Evolutionary conservation across 2,329 filamentous ascomycete species (phyloP).

Genomic region (Colletotrichum musae): DNA sequence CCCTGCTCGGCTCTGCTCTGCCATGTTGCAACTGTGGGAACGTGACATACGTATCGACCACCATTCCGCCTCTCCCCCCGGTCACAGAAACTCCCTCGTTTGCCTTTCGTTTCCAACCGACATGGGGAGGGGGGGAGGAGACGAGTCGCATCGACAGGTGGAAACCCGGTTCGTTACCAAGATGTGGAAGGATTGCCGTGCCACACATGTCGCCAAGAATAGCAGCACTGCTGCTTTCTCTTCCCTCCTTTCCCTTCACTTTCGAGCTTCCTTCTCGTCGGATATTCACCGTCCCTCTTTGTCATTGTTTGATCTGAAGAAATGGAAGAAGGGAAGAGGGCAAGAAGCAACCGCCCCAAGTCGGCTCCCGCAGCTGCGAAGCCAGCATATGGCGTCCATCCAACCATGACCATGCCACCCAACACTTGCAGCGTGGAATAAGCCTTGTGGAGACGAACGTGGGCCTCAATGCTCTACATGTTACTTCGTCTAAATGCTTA

Average conservation of each 20-base stretch:
- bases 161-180: conserved; percentile 8
- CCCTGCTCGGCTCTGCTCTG: neutral
- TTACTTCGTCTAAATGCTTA: conserved; percentile 40
- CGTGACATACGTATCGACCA: neutral
- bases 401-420: neutral
- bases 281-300: conserved; percentile 28
- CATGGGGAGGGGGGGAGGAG: neutral
- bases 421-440: neutral
- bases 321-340: neutral
- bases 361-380: conserved; percentile 5
- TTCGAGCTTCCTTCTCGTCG: conserved; percentile 13
- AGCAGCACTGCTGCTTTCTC: conserved; percentile 22
- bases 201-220: conserved; percentile 26
- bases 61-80: conserved; percentile 1
- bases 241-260: neutral
- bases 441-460: conserved; percentile 14
- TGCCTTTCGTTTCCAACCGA: conserved; percentile 31
- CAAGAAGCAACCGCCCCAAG: conserved; percentile 8
- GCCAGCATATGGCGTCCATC: conserved; percentile 25
- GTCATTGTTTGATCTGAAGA: conserved; percentile 35
- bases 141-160: conserved; percentile 18
- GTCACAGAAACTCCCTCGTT: conserved; percentile 3
- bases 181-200: conserved; percentile 14
- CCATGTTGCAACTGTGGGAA: neutral
- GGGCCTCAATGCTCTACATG: conserved; percentile 21